phyloP scores from a whole-genome alignment of 495 filamentous ascomycete species.

The Geoglossum glabrum region DNA sequence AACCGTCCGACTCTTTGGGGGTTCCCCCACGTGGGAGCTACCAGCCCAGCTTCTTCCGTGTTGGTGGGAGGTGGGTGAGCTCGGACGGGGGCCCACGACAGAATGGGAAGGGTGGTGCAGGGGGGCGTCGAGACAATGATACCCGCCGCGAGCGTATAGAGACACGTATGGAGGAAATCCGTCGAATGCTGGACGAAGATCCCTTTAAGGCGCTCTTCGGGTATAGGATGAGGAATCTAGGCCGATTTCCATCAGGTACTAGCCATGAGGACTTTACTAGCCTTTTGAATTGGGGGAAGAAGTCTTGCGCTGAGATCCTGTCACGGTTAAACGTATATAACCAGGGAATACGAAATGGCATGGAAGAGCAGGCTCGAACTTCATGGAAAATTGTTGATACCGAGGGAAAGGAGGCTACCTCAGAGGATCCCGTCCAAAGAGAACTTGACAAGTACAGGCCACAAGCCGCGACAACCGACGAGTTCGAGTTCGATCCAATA shows the following conservation, averaged over 20 bases:
- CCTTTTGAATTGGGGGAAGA: not conserved
- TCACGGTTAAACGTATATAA: not conserved
- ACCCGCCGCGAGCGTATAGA: not conserved
- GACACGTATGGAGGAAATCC: not conserved
- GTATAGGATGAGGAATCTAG: not conserved
- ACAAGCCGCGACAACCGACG: not conserved
- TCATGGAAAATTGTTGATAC: not conserved
- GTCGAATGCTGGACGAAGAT: slow-evolving; percentile 4
- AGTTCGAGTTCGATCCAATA: slow-evolving; percentile 8
- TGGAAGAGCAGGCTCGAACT: not conserved
- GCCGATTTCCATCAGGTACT: not conserved
- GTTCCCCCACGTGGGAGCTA: not conserved
- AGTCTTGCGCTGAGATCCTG: not conserved
- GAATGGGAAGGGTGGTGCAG: not conserved
- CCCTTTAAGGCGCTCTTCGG: slow-evolving; percentile 7
- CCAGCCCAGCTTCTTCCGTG: not conserved
- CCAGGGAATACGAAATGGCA: not conserved
- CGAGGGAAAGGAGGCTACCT: not conserved
- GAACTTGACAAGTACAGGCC: not conserved
- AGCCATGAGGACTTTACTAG: not conserved
- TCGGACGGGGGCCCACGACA: not conserved
- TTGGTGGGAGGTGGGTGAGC: not conserved
- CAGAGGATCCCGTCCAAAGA: not conserved
- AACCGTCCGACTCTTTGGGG: slow-evolving; percentile 1
- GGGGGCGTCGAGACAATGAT: not conserved